Evolutionary conservation across 306 rosid genomes (phyloP), one percentile per base, ranked within the genome.

Genomic region (Glycine soja): DNA sequence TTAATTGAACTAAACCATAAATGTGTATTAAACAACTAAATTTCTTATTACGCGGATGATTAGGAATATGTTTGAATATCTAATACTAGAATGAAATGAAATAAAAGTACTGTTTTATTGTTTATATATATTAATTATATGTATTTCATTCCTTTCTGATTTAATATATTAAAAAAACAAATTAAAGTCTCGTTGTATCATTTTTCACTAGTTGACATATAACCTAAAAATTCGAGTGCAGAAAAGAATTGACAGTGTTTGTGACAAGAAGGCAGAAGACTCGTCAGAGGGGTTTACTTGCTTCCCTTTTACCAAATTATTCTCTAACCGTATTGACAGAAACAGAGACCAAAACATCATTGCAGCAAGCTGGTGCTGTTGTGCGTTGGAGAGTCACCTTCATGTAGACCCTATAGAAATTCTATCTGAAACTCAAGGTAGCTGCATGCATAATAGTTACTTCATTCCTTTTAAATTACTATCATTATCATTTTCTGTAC

Each of bases 221-320:
- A 54, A 58, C 34, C 5, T 54, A 58, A 58, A 58, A 34, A 7
- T 40, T 40, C 43, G 43, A 40, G 43, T 40, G 43, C 43, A 40
- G 43, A 40, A 40, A 40, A 40, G 43, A 6, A 42, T 4, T 42
- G 46, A 5, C 11, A 61, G 13, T 42, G 34, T 53, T 62, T 18
- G 61, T 58, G 84, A 79, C 80, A 74, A 70, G 75, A n/a, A 24
- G 74, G 67, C 12, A 57, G 72, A 54, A 46, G 52, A 73, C 12
- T 10, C 59, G 16, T 46, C 42, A 64, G 62, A 61, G 8, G 80
- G 65, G 47, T 42, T 46, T 45, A 12, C 13, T 83, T 56, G 72
- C 66, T 74, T 84, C 59, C 24, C 77, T 36, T 79, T 38, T 42
- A 78, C 46, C 46, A 1, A 42, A 42, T 42, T 42, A 42, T 42